Evolutionary conservation across 2,329 filamentous ascomycete species (phyloP).

Genomic region (Ciborinia camelliae): DNA sequence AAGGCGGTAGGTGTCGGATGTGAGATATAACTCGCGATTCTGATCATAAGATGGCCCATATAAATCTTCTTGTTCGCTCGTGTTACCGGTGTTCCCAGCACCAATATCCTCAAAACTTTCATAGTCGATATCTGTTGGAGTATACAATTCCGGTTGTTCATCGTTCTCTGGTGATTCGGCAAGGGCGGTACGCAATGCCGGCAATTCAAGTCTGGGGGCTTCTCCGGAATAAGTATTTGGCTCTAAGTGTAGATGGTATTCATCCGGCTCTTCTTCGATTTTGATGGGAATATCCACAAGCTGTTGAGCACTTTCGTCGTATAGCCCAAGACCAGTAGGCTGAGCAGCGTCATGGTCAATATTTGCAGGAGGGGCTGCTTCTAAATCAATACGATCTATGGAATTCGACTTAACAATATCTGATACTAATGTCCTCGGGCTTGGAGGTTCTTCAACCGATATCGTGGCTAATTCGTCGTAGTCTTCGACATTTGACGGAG

Average conservation of each 20-base stretch:
- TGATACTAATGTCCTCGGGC: neutral
- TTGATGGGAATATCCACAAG: conserved; percentile 4
- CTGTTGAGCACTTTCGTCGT: conserved; percentile 8
- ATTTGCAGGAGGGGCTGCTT: neutral
- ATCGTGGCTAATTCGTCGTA: neutral
- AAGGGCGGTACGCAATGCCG: conserved; percentile 31
- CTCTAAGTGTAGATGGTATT: neutral
- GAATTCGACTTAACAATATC: neutral
- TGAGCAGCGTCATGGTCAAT: neutral
- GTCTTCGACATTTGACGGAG: neutral
- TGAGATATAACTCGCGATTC: conserved; percentile 23
- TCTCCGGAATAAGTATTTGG: conserved; percentile 11
- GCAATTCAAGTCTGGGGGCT: conserved; percentile 28
- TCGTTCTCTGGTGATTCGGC: conserved; percentile 26
- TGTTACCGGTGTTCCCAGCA: conserved; percentile 19
- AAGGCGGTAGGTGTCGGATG: conserved; percentile 24
- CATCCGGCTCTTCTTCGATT: conserved; percentile 10
- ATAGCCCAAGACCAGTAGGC: neutral
- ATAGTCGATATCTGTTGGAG: conserved; percentile 37
- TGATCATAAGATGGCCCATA: conserved; percentile 26
- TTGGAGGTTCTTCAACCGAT: neutral
- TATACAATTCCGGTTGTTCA: conserved; percentile 28
- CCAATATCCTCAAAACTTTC: conserved; percentile 34
- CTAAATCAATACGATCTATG: neutral
- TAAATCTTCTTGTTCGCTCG: conserved; percentile 22